Evolutionary conservation across 768 basidiomycete genomes (phyloP), one percentile per base, ranked within the genome.

Genomic region (Pleurotus cornucopiae): DNA sequence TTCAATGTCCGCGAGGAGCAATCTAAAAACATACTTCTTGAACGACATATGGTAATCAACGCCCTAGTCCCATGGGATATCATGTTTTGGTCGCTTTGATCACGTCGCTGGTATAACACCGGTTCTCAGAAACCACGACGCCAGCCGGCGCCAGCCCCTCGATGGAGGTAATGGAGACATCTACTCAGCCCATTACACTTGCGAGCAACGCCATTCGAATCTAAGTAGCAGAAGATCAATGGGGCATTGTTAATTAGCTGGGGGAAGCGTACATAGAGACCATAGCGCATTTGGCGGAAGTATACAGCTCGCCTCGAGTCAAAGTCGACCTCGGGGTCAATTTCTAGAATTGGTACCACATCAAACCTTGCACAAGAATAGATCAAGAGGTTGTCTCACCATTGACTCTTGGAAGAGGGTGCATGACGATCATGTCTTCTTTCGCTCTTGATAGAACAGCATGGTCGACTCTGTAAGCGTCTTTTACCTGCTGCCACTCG

Each of bases 201-300:
- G 84, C 79, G 12, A 91, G 78, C n/a, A 91, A 71, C 13, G 89
- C 89, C 89, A 91, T 91, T 43, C 88, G 84, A 63, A 89, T 80
- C 87, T 89, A 65, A 23, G 9, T 6, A 41, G 16, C 3, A 34
- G 39, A 5, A 25, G 6, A 3, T 58, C 56, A 39, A 51, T 16
- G 37, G 1, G 11, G 30, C 34, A 52, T 49, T 39, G 49, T 9
- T 4, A 21, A 25, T 25, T 11, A 23, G n/a, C 39, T 21, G 21
- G 44, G 20, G 23, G 40, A 26, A 44, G 48, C 95, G 68, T 66
- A 98, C 94, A 67, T 94, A 98, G 59, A 98, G 88, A 46, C 96
- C 96, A 67, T 97, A 96, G 56, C 94, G 86, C 95, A 97, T 98
- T 67, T 98, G 95, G 39, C 96, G 86, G 88, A 98, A 98, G 73